These are phyloP conservation scores for Cryphonectria nitschkei DNA, from an alignment of 2,329 filamentous ascomycete species.

Conservation along the genomic window DNA sequence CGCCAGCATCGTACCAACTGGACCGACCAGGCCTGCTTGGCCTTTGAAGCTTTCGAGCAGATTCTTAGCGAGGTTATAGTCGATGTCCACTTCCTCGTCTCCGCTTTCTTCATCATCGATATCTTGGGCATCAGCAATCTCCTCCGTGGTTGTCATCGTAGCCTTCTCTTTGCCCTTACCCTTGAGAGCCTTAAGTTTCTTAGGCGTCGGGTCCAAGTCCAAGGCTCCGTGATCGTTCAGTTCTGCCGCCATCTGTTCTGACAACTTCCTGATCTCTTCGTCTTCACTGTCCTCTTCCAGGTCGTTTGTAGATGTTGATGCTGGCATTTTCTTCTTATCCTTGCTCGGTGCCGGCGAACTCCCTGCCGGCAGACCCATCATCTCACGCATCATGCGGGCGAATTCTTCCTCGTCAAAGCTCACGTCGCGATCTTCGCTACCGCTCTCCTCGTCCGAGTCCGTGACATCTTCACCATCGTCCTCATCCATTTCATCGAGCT, in stretches of 20 bases:
- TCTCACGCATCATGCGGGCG: constrained; percentile 84
- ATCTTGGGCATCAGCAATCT: constrained; percentile 32
- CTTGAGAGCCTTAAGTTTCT: constrained; percentile 39
- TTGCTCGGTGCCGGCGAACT: constrained; percentile 7
- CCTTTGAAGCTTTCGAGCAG: constrained; percentile 91
- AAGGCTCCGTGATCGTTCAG: constrained; percentile 71
- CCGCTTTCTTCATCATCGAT: constrained; percentile 55
- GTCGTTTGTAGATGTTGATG: not conserved
- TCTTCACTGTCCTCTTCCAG: constrained; percentile 51
- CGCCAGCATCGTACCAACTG: constrained; percentile 83
- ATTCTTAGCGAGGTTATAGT: constrained; percentile 88
- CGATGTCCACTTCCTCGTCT: constrained; percentile 70
- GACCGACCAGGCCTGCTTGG: constrained; percentile 83
- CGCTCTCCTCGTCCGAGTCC: constrained; percentile 50
- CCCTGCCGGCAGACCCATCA: constrained; percentile 69
- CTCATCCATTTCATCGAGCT: constrained; percentile 71
- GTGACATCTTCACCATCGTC: constrained; percentile 57
- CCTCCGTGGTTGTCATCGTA: constrained; percentile 10
- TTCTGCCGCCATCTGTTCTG: constrained; percentile 73
- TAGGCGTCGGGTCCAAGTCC: constrained; percentile 49
- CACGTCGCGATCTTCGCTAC: constrained; percentile 73
- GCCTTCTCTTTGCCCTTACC: constrained; percentile 28
- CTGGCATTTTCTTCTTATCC: constrained; percentile 18
- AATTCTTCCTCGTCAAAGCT: constrained; percentile 87
- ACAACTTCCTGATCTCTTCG: constrained; percentile 66